phyloP scores from a whole-genome alignment of 345 rosid genomes.

The Melaleuca alternifolia region DNA sequence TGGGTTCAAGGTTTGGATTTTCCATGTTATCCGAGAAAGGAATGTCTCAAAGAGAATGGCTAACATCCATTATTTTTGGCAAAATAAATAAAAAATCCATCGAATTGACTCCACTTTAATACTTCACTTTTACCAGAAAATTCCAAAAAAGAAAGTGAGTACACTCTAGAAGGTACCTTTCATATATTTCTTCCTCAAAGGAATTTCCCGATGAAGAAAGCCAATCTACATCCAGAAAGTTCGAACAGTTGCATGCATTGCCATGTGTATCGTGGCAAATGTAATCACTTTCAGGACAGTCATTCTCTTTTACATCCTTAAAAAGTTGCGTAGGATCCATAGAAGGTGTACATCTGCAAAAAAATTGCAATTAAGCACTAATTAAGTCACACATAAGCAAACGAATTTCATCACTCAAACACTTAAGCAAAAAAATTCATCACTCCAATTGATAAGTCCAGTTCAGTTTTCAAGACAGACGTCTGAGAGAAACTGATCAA shows the following conservation, averaged over 20 bases:
- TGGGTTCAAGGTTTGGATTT: neutral
- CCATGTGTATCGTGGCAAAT: slow-evolving; percentile 46
- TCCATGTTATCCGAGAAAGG: neutral
- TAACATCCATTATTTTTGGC: neutral
- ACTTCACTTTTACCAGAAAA: neutral
- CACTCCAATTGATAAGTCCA: neutral
- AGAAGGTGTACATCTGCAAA: slow-evolving; percentile 32
- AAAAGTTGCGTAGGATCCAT: neutral
- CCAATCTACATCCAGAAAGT: slow-evolving; percentile 77
- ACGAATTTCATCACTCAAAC: neutral
- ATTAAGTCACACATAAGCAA: neutral
- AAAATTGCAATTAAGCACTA: neutral
- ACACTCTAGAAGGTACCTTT: slow-evolving; percentile 35
- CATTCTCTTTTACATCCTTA: slow-evolving; percentile 32
- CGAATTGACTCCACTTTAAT: neutral
- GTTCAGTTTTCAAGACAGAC: neutral
- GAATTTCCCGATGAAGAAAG: slow-evolving; percentile 94
- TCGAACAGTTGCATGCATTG: slow-evolving; percentile 53
- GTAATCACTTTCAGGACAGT: slow-evolving; percentile 33
- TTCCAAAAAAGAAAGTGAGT: neutral
- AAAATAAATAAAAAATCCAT: neutral
- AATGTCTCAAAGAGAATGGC: neutral
- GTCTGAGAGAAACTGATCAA: neutral
- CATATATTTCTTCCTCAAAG: slow-evolving; percentile 66
- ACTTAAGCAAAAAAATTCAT: neutral